Evolutionary conservation across 495 filamentous ascomycete genomes (phyloP).

Genomic region (Aspergillus leporis): DNA sequence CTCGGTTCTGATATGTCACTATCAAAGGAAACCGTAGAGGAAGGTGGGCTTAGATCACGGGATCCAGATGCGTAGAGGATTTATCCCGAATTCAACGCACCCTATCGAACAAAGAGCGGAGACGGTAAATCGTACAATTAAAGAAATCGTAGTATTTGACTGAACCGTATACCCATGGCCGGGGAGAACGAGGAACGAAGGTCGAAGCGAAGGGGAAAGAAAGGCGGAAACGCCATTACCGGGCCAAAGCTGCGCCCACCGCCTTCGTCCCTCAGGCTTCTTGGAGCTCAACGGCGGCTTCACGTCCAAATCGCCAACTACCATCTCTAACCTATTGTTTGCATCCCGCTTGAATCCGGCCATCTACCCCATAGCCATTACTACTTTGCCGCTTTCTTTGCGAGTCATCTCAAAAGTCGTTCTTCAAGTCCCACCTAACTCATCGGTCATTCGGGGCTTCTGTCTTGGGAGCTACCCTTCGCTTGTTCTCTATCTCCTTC

Average conservation of each 20-base stretch:
- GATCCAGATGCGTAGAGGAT: background rate
- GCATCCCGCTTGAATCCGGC: slow-evolving; percentile 10
- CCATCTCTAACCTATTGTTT: slow-evolving; percentile 18
- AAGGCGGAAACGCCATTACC: slow-evolving; percentile 18
- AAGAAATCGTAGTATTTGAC: slow-evolving; percentile 8
- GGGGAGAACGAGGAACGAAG: slow-evolving; percentile 13
- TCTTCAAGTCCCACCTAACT: background rate
- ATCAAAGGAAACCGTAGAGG: background rate
- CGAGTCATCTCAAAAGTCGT: background rate
- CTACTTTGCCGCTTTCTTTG: background rate
- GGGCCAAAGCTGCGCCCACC: slow-evolving; percentile 22
- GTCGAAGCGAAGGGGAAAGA: slow-evolving; percentile 23
- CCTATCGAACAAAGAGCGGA: background rate
- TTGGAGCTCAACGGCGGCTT: slow-evolving; percentile 12
- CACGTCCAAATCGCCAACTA: slow-evolving; percentile 6
- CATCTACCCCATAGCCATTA: background rate
- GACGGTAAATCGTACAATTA: slow-evolving; percentile 9
- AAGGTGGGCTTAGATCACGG: background rate
- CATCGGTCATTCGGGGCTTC: slow-evolving; percentile 35
- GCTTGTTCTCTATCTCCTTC: slow-evolving; percentile 21
- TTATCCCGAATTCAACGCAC: background rate
- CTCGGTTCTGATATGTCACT: slow-evolving; percentile 13
- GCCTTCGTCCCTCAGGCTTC: slow-evolving; percentile 29
- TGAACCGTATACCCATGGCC: slow-evolving; percentile 16
- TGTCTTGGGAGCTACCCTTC: slow-evolving; percentile 37